Conservation (phyloP, 2,329 filamentous ascomycete genomes). For the Podosphaera fusca region DNA sequence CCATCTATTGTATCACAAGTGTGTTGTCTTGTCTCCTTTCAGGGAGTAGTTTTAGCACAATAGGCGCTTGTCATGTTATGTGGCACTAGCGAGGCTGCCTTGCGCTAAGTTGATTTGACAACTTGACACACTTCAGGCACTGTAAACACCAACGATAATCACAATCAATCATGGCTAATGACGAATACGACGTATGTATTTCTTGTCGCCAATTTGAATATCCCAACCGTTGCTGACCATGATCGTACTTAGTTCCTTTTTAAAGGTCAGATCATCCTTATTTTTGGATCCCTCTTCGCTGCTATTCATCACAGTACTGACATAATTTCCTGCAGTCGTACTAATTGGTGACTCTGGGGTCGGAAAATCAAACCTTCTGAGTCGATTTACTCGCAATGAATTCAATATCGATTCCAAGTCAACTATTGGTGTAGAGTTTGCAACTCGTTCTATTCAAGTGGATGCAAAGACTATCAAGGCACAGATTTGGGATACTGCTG, state of each 20-base stretch:
- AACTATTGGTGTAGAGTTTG: constrained; percentile 98
- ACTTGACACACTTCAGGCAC: too few relatives aligned
- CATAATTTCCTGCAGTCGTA: constrained; percentile 41
- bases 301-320: constrained; percentile 11
- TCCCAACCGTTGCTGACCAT: constrained; percentile 17
- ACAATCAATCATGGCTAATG: constrained; percentile 69
- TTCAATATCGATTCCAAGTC: constrained; percentile 99
- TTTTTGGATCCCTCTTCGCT: constrained; percentile 10
- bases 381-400: constrained; percentile 97
- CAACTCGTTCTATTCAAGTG: constrained; percentile 93
- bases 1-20: too few relatives aligned
- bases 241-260: constrained; percentile 61
- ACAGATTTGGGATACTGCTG: constrained; percentile 98
- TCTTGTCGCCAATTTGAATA: constrained; percentile 8
- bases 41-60: too few relatives aligned
- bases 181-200: constrained; percentile 91
- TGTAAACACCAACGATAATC: constrained; percentile 1
- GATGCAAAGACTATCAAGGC: constrained; percentile 99
- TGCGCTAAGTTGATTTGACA: too few relatives aligned
- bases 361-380: constrained; percentile 98
- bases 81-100: too few relatives aligned
- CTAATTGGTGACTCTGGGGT: constrained; percentile 98
- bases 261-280: constrained; percentile 46
- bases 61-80: too few relatives aligned
- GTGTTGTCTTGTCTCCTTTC: too few relatives aligned